A percentile compares a stretch with the other conserved stretches of the same genome.
Conservation (phyloP, 2,329 filamentous ascomycete genomes). For the Magnaporthiopsis rhizophila region DNA sequence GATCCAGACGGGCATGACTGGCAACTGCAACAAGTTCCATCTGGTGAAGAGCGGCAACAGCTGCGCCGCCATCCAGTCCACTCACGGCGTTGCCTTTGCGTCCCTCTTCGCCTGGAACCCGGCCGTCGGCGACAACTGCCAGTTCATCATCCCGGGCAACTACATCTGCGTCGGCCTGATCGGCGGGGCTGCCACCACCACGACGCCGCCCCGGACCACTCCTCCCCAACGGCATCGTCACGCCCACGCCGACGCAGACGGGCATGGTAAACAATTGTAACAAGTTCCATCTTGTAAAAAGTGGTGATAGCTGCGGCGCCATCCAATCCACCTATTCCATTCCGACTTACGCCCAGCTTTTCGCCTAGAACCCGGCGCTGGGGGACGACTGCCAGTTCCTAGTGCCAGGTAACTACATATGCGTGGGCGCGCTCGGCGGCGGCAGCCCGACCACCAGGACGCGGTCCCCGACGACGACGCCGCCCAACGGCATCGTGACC, state of each 20-base stretch:
- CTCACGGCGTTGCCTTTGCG: slow-evolving; percentile 5
- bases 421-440: slow-evolving; percentile 9
- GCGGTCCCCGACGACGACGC: not conserved
- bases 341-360: slow-evolving; percentile 8
- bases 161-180: not conserved
- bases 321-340: slow-evolving; percentile 11
- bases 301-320: slow-evolving; percentile 22
- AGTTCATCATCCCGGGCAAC: not conserved
- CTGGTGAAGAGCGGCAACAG: slow-evolving; percentile 8
- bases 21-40: slow-evolving; percentile 11
- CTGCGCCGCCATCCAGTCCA: slow-evolving; percentile 8
- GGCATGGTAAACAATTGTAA: slow-evolving; percentile 6
- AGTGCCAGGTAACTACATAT: slow-evolving; percentile 14
- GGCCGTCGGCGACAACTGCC: not conserved
- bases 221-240: slow-evolving; percentile 2
- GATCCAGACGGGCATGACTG: slow-evolving; percentile 7
- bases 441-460: not conserved
- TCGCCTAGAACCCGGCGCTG: slow-evolving; percentile 14
- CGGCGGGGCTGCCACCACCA: not conserved
- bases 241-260: slow-evolving; percentile 9
- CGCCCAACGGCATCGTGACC: slow-evolving; percentile 3
- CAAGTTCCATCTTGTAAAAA: slow-evolving; percentile 16
- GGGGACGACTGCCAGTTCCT: slow-evolving; percentile 13
- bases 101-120: slow-evolving; percentile 11
- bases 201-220: not conserved